These are phyloP conservation scores for Eimeria mitis DNA, from an alignment of 169 alveolate genomes.

Conservation along the genomic window DNA sequence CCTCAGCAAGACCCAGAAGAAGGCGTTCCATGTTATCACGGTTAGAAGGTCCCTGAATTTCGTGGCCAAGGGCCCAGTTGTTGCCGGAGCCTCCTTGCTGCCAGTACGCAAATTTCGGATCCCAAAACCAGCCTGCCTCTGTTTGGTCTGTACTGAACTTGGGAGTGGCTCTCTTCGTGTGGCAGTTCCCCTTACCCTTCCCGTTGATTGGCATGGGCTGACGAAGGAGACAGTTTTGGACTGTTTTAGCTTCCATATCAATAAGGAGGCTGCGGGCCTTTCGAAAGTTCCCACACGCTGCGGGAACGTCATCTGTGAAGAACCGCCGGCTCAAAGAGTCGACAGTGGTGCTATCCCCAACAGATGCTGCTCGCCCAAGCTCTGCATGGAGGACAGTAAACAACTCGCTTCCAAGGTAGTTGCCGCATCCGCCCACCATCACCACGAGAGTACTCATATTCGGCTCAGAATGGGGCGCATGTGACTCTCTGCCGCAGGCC, in stretches of 20 bases:
- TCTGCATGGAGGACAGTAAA: conserved; percentile 24
- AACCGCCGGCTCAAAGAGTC: conserved; percentile 24
- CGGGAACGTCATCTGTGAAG: not conserved
- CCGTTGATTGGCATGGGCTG: not conserved
- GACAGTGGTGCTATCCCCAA: conserved; percentile 3
- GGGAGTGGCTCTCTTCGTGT: not conserved
- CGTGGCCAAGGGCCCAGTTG: conserved; percentile 71
- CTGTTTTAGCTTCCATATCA: conserved; percentile 73
- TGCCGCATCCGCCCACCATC: conserved; percentile 77
- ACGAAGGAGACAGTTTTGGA: conserved; percentile 53
- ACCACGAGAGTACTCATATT: conserved; percentile 47
- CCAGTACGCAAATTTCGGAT: conserved; percentile 55
- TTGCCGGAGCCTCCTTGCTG: conserved; percentile 76
- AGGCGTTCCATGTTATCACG: conserved; percentile 53
- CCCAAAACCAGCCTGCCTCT: conserved; percentile 55
- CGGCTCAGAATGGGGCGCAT: not conserved
- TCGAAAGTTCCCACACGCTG: not conserved
- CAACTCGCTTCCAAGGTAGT: conserved; percentile 63
- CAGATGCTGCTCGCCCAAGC: conserved; percentile 4
- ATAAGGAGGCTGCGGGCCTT: conserved; percentile 57
- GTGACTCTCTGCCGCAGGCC: not conserved
- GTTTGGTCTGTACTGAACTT: not conserved
- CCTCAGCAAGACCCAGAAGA: conserved; percentile 43
- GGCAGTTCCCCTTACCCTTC: not conserved
- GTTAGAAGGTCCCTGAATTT: conserved; percentile 47